These are phyloP conservation scores for Suhomyces bokatorum DNA, from an alignment of 1,139 yeast genomes.

Conservation along the genomic window DNA sequence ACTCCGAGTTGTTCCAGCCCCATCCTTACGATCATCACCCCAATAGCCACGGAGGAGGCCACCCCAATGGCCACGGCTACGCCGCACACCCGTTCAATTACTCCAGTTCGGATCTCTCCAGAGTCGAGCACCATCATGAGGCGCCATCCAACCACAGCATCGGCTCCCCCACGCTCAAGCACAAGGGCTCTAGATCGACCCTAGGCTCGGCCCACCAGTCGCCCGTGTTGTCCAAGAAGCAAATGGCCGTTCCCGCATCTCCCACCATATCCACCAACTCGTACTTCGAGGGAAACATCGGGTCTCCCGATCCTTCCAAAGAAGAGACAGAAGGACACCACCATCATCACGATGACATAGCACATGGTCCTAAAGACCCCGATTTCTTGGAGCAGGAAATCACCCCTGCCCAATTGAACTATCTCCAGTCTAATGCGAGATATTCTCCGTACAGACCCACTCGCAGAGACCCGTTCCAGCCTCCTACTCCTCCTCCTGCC, in stretches of 20 bases:
- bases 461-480: conserved; percentile 7
- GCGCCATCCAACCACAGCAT: conserved; percentile 2
- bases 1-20: conserved; percentile 6
- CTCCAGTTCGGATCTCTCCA: conserved; percentile 2
- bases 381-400: conserved; percentile 35
- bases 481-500: background rate
- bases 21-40: background rate
- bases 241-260: conserved; percentile 3
- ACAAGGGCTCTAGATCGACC: conserved; percentile 8
- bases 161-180: conserved; percentile 1
- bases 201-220: conserved; percentile 3
- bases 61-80: background rate
- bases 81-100: background rate
- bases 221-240: background rate
- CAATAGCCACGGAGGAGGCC: no score
- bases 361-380: conserved; percentile 22
- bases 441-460: conserved; percentile 9
- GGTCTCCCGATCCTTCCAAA: background rate
- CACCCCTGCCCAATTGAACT: conserved; percentile 40
- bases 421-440: conserved; percentile 20
- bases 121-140: background rate
- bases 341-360: background rate
- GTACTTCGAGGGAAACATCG: background rate
- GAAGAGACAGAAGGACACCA: background rate
- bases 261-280: conserved; percentile 4